A percentile compares a stretch with the other conserved stretches of the same genome.
phyloP scores from a whole-genome alignment of 2,329 filamentous ascomycete genomes.

The Aaosphaeria arxii region DNA sequence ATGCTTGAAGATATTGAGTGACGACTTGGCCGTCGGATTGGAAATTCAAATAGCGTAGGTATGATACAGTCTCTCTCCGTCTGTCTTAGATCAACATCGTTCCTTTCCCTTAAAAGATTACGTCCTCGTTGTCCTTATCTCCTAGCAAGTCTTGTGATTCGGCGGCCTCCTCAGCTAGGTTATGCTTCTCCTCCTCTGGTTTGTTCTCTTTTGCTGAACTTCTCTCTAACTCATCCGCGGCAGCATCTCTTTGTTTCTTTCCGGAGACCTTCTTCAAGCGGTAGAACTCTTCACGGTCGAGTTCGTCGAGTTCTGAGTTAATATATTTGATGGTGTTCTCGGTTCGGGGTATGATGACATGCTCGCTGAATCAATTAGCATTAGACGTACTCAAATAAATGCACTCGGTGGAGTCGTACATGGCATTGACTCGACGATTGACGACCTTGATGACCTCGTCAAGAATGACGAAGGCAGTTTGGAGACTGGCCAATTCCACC shows the following conservation, averaged over 20 bases:
- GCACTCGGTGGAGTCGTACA: constrained; percentile 54
- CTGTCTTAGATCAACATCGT: too few relatives aligned
- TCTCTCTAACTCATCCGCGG: constrained; percentile 41
- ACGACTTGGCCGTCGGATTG: too few relatives aligned
- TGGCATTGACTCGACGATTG: constrained; percentile 95
- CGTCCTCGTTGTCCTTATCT: constrained; percentile 75
- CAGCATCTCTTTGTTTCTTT: constrained; percentile 58
- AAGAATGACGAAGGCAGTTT: constrained; percentile 96
- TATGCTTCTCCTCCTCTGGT: constrained; percentile 9
- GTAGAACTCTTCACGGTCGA: constrained; percentile 98
- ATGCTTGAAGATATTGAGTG: too few relatives aligned
- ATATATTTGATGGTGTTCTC: constrained; percentile 99
- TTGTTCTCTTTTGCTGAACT: constrained; percentile 37
- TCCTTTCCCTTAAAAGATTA: constrained; percentile 66
- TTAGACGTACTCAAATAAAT: too few relatives aligned
- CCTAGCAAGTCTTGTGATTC: constrained; percentile 66
- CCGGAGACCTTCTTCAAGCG: constrained; percentile 88
- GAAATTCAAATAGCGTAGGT: too few relatives aligned
- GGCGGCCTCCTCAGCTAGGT: constrained; percentile 30
- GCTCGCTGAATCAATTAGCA: constrained; percentile 54
- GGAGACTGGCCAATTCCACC: constrained; percentile 89
- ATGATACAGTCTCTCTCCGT: too few relatives aligned
- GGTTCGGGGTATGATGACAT: constrained; percentile 95
- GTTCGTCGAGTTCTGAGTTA: constrained; percentile 95
- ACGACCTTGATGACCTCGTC: constrained; percentile 99